These are phyloP conservation scores for Sugiyamaella xylanicola DNA, from an alignment of 1,139 yeast species.

Conservation along the genomic window DNA sequence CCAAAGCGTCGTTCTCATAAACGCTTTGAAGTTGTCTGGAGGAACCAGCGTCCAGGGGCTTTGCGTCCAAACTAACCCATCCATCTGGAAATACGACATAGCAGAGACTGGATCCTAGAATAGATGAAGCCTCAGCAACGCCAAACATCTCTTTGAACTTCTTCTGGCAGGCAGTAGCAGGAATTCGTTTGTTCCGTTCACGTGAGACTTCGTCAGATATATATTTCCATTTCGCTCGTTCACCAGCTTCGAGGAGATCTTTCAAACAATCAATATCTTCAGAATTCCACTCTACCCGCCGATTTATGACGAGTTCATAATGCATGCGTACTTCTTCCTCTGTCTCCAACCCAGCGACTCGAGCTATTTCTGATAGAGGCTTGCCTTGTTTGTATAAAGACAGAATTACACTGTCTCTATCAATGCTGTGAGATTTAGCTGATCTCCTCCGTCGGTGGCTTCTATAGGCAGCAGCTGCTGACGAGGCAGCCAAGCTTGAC, in stretches of 20 bases:
- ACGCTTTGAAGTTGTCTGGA: slow-evolving; percentile 21
- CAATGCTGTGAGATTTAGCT: slow-evolving; percentile 21
- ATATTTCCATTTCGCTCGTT: slow-evolving; percentile 48
- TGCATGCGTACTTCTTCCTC: slow-evolving; percentile 27
- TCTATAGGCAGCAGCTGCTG: slow-evolving; percentile 19
- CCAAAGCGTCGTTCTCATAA: slow-evolving; percentile 19
- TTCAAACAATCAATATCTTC: slow-evolving; percentile 43
- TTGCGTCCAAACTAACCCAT: slow-evolving; percentile 41
- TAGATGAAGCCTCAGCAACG: slow-evolving; percentile 44
- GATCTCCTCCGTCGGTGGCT: slow-evolving; percentile 24
- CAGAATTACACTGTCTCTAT: slow-evolving; percentile 28
- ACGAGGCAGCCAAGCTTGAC: slow-evolving; percentile 12
- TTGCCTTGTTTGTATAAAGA: slow-evolving; percentile 30
- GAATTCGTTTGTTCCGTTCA: slow-evolving; percentile 42
- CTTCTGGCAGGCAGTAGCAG: slow-evolving; percentile 46
- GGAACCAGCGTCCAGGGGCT: slow-evolving; percentile 17
- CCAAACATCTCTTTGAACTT: slow-evolving; percentile 49
- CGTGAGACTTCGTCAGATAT: slow-evolving; percentile 42
- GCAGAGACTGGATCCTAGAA: slow-evolving; percentile 45
- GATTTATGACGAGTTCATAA: slow-evolving; percentile 23
- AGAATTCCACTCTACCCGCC: slow-evolving; percentile 37
- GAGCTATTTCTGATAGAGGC: slow-evolving; percentile 32
- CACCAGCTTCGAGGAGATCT: slow-evolving; percentile 45
- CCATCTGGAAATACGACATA: slow-evolving; percentile 46
- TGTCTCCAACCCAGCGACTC: slow-evolving; percentile 25